Base-by-base conservation (phyloP, 805 yeast species). In the Saturnispora serradocipensis region DNA sequence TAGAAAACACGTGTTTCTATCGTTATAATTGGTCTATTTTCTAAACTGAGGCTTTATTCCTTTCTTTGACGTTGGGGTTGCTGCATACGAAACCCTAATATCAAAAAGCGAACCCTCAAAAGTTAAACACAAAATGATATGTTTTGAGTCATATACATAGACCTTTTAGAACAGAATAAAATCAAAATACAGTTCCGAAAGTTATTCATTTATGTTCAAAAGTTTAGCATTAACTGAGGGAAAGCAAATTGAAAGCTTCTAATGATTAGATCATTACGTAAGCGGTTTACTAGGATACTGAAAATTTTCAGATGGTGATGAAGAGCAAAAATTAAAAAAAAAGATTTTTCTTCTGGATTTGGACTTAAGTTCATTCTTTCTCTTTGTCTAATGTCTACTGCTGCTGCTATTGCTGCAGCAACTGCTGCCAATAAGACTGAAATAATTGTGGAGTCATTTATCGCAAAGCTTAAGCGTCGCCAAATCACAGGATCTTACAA, bases 401-500 rank as follows among this genome's bases (percentile, higher is more conserved):
- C 51, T 32, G 52, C 42, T 15, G 35, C 25, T 15, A 13, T 38
- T 2, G 49, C 54, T 25, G 49, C 61, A 49, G 50, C 58, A 18
- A 30, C 32, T 20, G 55, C 61, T 5, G 55, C 60, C 3, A 65
- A 61, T 45, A 64, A 61, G 43, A 56, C 56, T 13, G 69, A 66
- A 44, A 58, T 62, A 3, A 60, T 64, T 32, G 62, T 68, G 38
- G 71, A 65, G 46, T 54, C 66, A 6, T 66, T 68, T 45, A 58
- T 65, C 27, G 61, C 68, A 27, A 76, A 78, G 60, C 76, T 91
- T 58, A 90, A 88, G 65, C 83, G 97, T 59, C 82, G 91, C 53
- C 96, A 90, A 65, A 76, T 89, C 44, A 68, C 75, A 4, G 96
- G 95, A 2, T 87, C 96, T 13, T 84, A 83, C 58, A 75, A 74